Evolutionary conservation across 2,329 filamentous ascomycete genomes (phyloP).

Genomic region (Neofusicoccum laricinum): DNA sequence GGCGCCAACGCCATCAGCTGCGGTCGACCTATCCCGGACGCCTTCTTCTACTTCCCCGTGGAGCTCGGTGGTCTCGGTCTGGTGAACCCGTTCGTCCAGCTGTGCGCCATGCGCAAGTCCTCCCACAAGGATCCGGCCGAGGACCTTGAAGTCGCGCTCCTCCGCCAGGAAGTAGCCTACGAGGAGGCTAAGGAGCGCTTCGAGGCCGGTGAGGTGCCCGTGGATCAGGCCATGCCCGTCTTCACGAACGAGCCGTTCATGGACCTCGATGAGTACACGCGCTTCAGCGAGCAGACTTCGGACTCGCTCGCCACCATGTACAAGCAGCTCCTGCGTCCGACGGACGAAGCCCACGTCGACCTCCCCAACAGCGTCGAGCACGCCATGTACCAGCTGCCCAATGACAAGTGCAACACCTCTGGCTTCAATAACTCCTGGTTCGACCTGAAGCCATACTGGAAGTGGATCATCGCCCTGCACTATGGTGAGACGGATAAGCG

Average conservation of each 20-base stretch:
- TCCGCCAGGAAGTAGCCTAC: conserved; percentile 35
- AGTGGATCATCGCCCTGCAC: conserved; percentile 45
- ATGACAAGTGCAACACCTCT: conserved; percentile 18
- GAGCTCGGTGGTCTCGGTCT: conserved; percentile 47
- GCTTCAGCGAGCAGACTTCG: conserved; percentile 42
- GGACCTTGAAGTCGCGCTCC: conserved; percentile 22
- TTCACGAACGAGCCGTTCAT: conserved; percentile 42
- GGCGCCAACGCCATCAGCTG: conserved; percentile 20
- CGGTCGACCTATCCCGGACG: conserved; percentile 39
- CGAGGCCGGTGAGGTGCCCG: conserved; percentile 23
- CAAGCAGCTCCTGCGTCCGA: conserved; percentile 30
- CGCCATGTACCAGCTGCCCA: conserved; percentile 19
- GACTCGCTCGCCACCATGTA: conserved; percentile 37
- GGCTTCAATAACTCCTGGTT: background rate
- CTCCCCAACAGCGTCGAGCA: conserved; percentile 20
- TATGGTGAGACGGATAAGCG: conserved; percentile 37
- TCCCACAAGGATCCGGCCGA: conserved; percentile 19
- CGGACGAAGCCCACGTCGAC: background rate
- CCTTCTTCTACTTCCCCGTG: conserved; percentile 48
- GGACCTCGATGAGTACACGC: conserved; percentile 44
- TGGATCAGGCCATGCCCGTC: conserved; percentile 17
- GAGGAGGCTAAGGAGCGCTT: conserved; percentile 28
- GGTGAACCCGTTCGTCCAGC: conserved; percentile 46
- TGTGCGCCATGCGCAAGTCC: conserved; percentile 38
- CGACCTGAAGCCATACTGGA: conserved; percentile 40